A percentile compares a stretch with the other conserved stretches of the same genome.
These are phyloP conservation scores for Torulaspora globosa DNA, from an alignment of 1,139 yeast species.

Conservation along the genomic window DNA sequence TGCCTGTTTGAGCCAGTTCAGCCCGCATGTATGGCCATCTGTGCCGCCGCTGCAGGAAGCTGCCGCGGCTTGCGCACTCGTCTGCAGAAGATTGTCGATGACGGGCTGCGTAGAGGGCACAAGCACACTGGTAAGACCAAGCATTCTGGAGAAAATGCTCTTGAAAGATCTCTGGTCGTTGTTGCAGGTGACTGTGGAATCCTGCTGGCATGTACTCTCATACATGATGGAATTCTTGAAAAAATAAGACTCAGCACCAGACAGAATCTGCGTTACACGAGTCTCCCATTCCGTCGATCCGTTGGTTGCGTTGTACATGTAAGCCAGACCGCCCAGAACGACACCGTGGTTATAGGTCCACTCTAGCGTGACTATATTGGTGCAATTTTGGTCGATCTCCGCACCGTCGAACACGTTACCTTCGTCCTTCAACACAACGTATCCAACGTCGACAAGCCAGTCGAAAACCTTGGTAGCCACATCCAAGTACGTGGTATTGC, in stretches of 20 bases:
- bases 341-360: constrained; percentile 67
- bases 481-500: constrained; percentile 50
- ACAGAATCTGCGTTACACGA: constrained; percentile 44
- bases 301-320: constrained; percentile 53
- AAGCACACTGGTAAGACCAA: constrained; percentile 48
- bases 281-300: constrained; percentile 48
- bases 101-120: constrained; percentile 46
- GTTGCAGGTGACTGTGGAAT: constrained; percentile 45
- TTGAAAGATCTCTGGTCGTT: constrained; percentile 62
- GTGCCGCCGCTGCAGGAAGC: constrained; percentile 66
- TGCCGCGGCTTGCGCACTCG: constrained; percentile 65
- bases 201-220: constrained; percentile 50
- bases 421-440: constrained; percentile 40
- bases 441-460: constrained; percentile 54
- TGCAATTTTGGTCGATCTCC: constrained; percentile 47
- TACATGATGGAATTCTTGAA: constrained; percentile 47
- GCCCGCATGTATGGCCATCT: constrained; percentile 76
- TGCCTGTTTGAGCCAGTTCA: constrained; percentile 50
- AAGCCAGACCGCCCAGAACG: constrained; percentile 56
- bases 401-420: constrained; percentile 57
- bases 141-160: constrained; percentile 53
- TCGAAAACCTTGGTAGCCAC: constrained; percentile 56
- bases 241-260: constrained; percentile 44
- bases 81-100: constrained; percentile 41
- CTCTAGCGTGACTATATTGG: constrained; percentile 45